These are phyloP conservation scores for Rhizoclosmatium sp. DNA, from an alignment of 192 early-diverging fungal genomes.

Conservation along the genomic window DNA sequence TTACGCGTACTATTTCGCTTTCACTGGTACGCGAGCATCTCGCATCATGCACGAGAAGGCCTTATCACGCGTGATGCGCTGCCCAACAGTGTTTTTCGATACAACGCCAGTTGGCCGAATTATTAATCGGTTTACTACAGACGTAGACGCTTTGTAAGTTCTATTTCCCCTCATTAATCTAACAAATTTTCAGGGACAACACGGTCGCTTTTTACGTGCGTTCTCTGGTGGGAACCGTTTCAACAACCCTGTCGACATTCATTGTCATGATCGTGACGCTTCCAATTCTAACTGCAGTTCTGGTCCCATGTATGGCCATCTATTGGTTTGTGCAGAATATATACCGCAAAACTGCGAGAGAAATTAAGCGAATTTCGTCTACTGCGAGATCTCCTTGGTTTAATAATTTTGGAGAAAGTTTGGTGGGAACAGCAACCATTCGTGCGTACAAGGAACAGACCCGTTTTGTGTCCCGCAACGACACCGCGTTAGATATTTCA, in stretches of 20 bases:
- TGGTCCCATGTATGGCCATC: constrained; percentile 73
- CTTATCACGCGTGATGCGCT: constrained; percentile 67
- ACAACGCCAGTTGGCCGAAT: constrained; percentile 73
- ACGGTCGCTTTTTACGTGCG: background rate
- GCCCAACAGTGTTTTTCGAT: constrained; percentile 77
- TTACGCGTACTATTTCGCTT: constrained; percentile 66
- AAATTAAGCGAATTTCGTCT: constrained; percentile 43
- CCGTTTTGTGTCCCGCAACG: constrained; percentile 58
- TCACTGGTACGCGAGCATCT: constrained; percentile 65
- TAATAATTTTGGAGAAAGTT: constrained; percentile 46
- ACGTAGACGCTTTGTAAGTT: constrained; percentile 52
- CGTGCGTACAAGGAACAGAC: constrained; percentile 21
- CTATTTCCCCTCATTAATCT: background rate
- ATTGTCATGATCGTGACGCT: constrained; percentile 57
- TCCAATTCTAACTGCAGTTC: constrained; percentile 60
- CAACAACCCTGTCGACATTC: background rate
- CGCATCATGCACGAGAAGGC: constrained; percentile 72
- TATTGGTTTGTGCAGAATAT: constrained; percentile 77
- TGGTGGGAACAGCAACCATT: constrained; percentile 47
- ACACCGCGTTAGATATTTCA: constrained; percentile 40
- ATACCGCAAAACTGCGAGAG: constrained; percentile 74
- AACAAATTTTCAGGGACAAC: background rate
- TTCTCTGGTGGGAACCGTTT: constrained; percentile 16
- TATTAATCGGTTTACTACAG: constrained; percentile 62
- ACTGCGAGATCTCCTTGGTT: constrained; percentile 39